Evolutionary conservation across 495 filamentous ascomycete genomes (phyloP).

Genomic region (Rostrohypoxylon terebratum): DNA sequence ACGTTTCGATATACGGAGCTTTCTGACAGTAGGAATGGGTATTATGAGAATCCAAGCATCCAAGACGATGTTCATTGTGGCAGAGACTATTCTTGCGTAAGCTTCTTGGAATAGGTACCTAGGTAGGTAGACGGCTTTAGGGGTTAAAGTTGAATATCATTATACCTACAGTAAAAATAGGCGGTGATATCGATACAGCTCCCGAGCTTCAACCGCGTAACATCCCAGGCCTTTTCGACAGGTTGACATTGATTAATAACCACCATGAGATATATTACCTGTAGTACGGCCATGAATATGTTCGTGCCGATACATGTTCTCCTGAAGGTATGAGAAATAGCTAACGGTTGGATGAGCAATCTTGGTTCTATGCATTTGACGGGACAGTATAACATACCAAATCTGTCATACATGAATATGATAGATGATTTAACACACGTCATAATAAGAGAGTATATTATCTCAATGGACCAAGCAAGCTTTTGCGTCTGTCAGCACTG

Average conservation of each 20-base stretch:
- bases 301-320: slow-evolving; percentile 51
- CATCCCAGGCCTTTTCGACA: slow-evolving; percentile 59
- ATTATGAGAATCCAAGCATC: slow-evolving; percentile 65
- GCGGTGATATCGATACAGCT: slow-evolving; percentile 62
- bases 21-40: slow-evolving; percentile 60
- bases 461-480: slow-evolving; percentile 56
- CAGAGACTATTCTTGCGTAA: slow-evolving; percentile 53
- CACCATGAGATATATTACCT: slow-evolving; percentile 51
- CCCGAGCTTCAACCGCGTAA: slow-evolving; percentile 50
- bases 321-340: slow-evolving; percentile 50
- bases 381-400: slow-evolving; percentile 53
- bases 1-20: slow-evolving; percentile 54
- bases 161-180: slow-evolving; percentile 62
- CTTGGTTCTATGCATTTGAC: background rate
- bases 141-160: too few species aligned
- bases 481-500: slow-evolving; percentile 28
- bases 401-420: slow-evolving; percentile 60
- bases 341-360: slow-evolving; percentile 28
- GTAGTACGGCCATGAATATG: slow-evolving; percentile 53
- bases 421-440: slow-evolving; percentile 61
- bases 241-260: slow-evolving; percentile 61
- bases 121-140: too few species aligned
- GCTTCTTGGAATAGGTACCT: background rate
- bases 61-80: slow-evolving; percentile 62
- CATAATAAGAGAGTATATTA: slow-evolving; percentile 57